Evolutionary conservation across 106 monocot genomes (phyloP).

Genomic region (Chionographis japonica): DNA sequence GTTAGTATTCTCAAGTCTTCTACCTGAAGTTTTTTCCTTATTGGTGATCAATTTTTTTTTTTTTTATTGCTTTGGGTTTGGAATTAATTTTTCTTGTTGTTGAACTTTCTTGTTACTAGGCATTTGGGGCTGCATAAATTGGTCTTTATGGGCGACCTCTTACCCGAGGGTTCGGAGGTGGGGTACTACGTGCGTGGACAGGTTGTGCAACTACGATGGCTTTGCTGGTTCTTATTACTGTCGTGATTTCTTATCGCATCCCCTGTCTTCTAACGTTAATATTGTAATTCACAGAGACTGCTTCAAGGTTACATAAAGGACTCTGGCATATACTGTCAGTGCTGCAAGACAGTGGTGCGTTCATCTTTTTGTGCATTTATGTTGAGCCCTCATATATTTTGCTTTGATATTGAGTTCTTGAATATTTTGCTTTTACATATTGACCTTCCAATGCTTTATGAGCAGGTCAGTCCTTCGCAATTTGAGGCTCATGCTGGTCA

Average conservation of each 20-base stretch:
- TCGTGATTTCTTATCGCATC: not conserved
- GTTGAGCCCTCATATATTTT: too few species aligned
- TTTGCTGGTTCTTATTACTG: not conserved
- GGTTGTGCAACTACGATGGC: conserved; percentile 11
- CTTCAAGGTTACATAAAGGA: conserved; percentile 34
- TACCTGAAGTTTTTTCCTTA: not conserved
- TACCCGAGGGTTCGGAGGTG: conserved; percentile 31
- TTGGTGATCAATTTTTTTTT: too few species aligned
- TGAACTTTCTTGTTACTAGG: conserved; percentile 6
- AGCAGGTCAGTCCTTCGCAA: conserved; percentile 37
- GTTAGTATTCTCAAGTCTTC: conserved; percentile 8
- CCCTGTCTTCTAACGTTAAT: too few species aligned
- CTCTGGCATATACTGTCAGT: conserved; percentile 33
- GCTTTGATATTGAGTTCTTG: too few species aligned
- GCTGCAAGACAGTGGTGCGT: conserved; percentile 31
- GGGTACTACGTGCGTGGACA: conserved; percentile 28
- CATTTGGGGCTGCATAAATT: conserved; percentile 36
- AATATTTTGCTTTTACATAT: not conserved
- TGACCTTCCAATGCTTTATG: conserved; percentile 5
- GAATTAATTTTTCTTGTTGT: not conserved
- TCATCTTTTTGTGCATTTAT: not conserved
- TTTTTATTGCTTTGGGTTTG: not conserved
- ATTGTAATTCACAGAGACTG: conserved; percentile 14
- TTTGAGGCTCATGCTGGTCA: conserved; percentile 52
- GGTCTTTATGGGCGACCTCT: conserved; percentile 29